Percentiles rank a stretch among this genome's conserved stretches.
Evolutionary conservation across 1,139 yeast species (phyloP).

Genomic region (Pichia sp.): DNA sequence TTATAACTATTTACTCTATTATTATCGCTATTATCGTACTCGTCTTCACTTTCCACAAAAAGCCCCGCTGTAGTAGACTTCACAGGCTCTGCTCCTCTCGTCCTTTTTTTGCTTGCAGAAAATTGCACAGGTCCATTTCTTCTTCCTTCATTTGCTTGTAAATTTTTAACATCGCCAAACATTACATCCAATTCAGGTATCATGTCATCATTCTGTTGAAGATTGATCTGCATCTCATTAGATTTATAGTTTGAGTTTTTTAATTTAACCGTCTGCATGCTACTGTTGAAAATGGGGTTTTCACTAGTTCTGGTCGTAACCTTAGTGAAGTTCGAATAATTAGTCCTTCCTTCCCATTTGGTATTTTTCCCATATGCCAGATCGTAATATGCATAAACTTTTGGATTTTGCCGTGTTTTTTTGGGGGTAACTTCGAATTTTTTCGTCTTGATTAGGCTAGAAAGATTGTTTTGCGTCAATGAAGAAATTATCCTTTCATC

Average conservation of each 20-base stretch:
- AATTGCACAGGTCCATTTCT: not conserved
- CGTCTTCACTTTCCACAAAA: conserved; percentile 12
- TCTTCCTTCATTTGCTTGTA: not conserved
- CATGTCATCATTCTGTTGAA: conserved; percentile 10
- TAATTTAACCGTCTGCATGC: conserved; percentile 18
- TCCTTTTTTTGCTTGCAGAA: not conserved
- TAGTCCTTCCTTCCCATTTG: conserved; percentile 18
- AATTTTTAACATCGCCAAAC: conserved; percentile 4
- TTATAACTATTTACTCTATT: not conserved
- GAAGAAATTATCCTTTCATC: conserved; percentile 1
- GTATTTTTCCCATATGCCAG: conserved; percentile 9
- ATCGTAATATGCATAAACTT: conserved; percentile 5
- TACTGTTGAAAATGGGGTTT: conserved; percentile 23
- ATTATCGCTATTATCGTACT: not conserved
- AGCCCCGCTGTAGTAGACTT: not conserved
- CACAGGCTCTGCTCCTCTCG: not conserved
- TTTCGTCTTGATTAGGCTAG: conserved; percentile 11
- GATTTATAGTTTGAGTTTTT: conserved; percentile 18
- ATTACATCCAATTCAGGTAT: conserved; percentile 11
- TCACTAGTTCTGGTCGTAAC: conserved; percentile 3
- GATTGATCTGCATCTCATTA: conserved; percentile 8
- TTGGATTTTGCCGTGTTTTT: not conserved
- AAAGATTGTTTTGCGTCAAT: too few relatives aligned
- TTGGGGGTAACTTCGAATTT: conserved; percentile 8
- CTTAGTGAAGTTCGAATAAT: conserved; percentile 21